A percentile compares a stretch with the other conserved stretches of the same genome.
These are phyloP conservation scores for Leccinellum rugosiceps DNA, from an alignment of 768 basidiomycete genomes.

Conservation along the genomic window DNA sequence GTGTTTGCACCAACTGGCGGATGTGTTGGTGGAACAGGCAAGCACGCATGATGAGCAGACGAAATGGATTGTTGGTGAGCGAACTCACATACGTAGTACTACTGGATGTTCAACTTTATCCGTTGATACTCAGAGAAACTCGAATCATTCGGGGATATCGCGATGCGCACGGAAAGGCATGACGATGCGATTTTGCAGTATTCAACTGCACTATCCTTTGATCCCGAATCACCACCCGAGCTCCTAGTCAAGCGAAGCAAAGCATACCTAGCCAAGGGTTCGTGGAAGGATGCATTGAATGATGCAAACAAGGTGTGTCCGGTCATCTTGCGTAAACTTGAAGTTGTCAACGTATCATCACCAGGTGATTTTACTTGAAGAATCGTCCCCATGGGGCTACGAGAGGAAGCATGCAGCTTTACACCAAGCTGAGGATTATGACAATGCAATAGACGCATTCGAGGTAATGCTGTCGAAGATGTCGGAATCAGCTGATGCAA, in stretches of 20 bases:
- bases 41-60: neutral
- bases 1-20: neutral
- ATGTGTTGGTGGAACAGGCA: neutral
- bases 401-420: slow-evolving; percentile 1
- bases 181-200: neutral
- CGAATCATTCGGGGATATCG: neutral
- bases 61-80: neutral
- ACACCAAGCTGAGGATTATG: neutral
- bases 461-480: slow-evolving; percentile 2
- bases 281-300: neutral
- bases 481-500: neutral
- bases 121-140: neutral
- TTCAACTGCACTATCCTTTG: neutral
- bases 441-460: neutral
- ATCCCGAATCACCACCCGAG: neutral
- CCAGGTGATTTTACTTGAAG: slow-evolving; percentile 2
- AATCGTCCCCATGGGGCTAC: slow-evolving; percentile 1
- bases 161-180: neutral
- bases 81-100: neutral
- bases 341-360: neutral
- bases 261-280: neutral
- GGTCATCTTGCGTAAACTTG: neutral
- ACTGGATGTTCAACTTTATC: neutral
- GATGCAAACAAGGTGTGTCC: neutral
- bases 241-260: neutral